phyloP scores from a whole-genome alignment of 2,329 filamentous ascomycete species.

The Dissoconium aciculare region DNA sequence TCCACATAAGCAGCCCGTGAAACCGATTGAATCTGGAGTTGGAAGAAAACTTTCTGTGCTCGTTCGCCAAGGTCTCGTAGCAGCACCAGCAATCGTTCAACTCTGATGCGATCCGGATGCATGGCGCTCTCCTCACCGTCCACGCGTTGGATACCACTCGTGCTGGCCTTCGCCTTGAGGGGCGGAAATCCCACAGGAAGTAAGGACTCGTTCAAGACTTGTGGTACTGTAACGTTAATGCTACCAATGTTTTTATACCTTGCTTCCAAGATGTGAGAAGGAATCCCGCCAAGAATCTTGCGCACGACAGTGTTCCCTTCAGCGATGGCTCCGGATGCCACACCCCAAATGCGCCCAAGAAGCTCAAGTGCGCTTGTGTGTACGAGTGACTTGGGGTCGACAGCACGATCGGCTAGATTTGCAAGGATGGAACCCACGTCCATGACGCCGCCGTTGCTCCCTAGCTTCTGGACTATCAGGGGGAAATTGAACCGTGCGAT shows the following conservation, averaged over 20 bases:
- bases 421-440: constrained; percentile 65
- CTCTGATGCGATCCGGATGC: constrained; percentile 62
- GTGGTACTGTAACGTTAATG: constrained; percentile 69
- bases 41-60: constrained; percentile 77
- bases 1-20: constrained; percentile 58
- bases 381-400: constrained; percentile 68
- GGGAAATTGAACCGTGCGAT: constrained; percentile 68
- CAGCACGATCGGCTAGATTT: constrained; percentile 72
- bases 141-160: constrained; percentile 43
- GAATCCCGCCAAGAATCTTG: constrained; percentile 63
- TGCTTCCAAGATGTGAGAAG: constrained; percentile 69
- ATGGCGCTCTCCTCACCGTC: constrained; percentile 28
- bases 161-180: constrained; percentile 37
- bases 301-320: constrained; percentile 64
- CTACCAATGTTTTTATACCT: constrained; percentile 84
- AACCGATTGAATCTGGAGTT: constrained; percentile 64
- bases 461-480: constrained; percentile 70
- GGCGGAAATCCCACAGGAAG: constrained; percentile 81
- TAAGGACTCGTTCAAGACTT: constrained; percentile 72
- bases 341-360: constrained; percentile 81
- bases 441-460: constrained; percentile 56
- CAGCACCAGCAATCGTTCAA: constrained; percentile 70
- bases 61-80: constrained; percentile 62
- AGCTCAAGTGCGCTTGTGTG: constrained; percentile 77
- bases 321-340: constrained; percentile 73